Evolutionary conservation across 441 rosid genomes (phyloP), one percentile per base, ranked within the genome.

Genomic region (Pelargonium exstipulatum): DNA sequence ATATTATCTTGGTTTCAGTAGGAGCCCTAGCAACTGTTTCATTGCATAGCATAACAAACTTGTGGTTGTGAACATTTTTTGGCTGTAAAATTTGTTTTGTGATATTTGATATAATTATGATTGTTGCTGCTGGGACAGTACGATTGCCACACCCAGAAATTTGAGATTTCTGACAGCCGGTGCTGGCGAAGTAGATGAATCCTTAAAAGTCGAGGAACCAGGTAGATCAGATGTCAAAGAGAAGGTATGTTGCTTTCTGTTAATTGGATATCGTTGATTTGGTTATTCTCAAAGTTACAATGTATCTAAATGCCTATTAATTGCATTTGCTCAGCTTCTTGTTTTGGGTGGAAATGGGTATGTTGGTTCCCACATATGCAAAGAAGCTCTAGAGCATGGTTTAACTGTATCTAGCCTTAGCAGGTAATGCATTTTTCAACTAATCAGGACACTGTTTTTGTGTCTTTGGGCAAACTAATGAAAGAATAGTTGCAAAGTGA

Each of bases 261-360:
- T 49, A 40, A 40, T 3, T 43, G 62, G 29, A 57, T 69, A 5
- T 12, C 24, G 46, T 58, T 32, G 10, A 3, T 20, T 53, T 8
- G 9, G 61, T 58, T 4, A 26, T 20, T 62, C 0, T 45, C 16
- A 0, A 45, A 24, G 62, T 9, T 8, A 29, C 0, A 22, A 51
- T 5, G 1, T 0, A 24, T 79, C 16, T 51, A 9, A 69, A 74
- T 69, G n/a, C 14, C 12, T 48, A 5, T 49, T n/a, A n/a, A n/a
- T 49, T 49, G 57, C n/a, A 13, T 49, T 49, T 49, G 48, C 74
- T 69, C 62, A 80, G 88, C 66, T 82, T 42, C 78, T 81, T 69
- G 85, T 83, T 65, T 74, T 83, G 24, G 85, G 87, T 71, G 87
- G 85, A 78, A 83, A 76, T 35, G 85, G 85, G 14, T 83, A 74